phyloP scores from a whole-genome alignment of 176 grass and related monocot species.

The Echinochloa phyllopogon region DNA sequence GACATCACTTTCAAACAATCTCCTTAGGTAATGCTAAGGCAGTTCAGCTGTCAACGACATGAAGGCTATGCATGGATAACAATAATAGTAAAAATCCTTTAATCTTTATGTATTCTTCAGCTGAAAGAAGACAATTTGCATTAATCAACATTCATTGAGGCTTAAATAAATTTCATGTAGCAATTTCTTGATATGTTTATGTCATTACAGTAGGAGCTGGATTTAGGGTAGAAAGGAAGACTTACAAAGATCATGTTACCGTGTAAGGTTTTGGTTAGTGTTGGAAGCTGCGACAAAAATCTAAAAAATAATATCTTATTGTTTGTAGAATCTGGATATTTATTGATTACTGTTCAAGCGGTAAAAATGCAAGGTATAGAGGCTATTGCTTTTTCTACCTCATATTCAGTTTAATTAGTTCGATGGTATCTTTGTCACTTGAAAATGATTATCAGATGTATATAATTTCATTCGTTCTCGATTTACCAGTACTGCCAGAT shows the following conservation, averaged over 20 bases:
- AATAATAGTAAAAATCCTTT: background rate
- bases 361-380: background rate
- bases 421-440: background rate
- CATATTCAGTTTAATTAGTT: background rate
- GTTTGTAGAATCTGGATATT: background rate
- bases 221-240: background rate
- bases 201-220: background rate
- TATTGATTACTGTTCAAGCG: background rate
- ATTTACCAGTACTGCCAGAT: background rate
- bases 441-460: background rate
- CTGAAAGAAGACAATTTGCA: background rate
- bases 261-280: background rate
- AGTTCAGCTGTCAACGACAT: background rate
- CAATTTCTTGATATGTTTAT: background rate
- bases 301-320: background rate
- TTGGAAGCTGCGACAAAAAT: background rate
- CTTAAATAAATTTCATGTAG: constrained; percentile 8
- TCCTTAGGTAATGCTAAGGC: background rate
- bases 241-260: background rate
- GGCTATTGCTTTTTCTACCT: background rate
- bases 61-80: background rate
- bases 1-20: background rate
- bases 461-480: background rate
- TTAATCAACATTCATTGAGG: background rate
- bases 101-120: background rate